Conservation (phyloP, 108 stramenopile species). For the Aurantiochytrium sp. region DNA sequence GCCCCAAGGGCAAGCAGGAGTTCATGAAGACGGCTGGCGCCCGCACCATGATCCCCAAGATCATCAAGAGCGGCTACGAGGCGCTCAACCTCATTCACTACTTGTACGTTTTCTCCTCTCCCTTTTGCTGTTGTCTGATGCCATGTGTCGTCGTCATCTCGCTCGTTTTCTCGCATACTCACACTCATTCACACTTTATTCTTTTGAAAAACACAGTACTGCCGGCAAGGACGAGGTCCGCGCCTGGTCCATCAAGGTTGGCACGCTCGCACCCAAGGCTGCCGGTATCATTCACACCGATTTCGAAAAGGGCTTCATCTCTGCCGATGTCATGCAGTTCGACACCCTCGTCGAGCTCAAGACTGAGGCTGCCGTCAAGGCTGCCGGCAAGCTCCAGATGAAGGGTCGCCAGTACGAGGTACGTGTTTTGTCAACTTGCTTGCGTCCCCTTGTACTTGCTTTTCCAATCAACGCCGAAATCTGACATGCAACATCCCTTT, state of each 20-base stretch:
- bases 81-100: slow-evolving; percentile 89
- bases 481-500: neutral
- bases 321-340: slow-evolving; percentile 89
- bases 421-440: neutral
- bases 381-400: slow-evolving; percentile 92
- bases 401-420: slow-evolving; percentile 91
- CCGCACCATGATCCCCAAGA: slow-evolving; percentile 79
- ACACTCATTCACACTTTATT: neutral
- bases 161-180: too few relatives aligned
- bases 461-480: neutral
- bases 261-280: slow-evolving; percentile 81
- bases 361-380: slow-evolving; percentile 92
- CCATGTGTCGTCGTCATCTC: too few relatives aligned
- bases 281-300: slow-evolving; percentile 97
- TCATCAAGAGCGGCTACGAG: slow-evolving; percentile 88
- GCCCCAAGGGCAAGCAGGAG: slow-evolving; percentile 41
- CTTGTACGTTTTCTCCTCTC: slow-evolving; percentile 40
- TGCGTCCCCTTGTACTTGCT: neutral
- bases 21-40: slow-evolving; percentile 49
- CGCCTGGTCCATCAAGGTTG: slow-evolving; percentile 95
- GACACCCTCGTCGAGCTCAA: slow-evolving; percentile 87
- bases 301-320: slow-evolving; percentile 98
- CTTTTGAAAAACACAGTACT: slow-evolving; percentile 42
- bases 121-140: too few relatives aligned
- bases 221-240: slow-evolving; percentile 95